Evolutionary conservation across 2,329 filamentous ascomycete species (phyloP).

Genomic region (Paecilomyces dactylethromorphus): DNA sequence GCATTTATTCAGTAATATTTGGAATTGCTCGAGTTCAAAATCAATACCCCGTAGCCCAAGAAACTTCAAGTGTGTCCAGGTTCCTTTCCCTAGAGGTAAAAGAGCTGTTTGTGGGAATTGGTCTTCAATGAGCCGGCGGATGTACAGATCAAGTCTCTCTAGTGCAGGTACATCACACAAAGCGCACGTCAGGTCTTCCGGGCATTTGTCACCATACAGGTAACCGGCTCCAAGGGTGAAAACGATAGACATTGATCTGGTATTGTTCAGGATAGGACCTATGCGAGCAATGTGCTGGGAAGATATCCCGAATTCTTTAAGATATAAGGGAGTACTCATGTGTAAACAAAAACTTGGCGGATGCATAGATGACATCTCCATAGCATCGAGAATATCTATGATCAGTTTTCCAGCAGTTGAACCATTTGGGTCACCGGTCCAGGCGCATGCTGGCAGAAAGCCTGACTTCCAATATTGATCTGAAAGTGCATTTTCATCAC

Average conservation of each 20-base stretch:
- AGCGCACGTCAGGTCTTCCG: background rate
- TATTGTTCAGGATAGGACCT: background rate
- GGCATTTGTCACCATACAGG: background rate
- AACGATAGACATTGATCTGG: background rate
- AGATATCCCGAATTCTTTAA: background rate
- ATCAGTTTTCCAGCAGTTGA: background rate
- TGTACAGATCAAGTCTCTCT: background rate
- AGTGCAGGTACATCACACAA: background rate
- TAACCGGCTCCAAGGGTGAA: background rate
- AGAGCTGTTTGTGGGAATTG: background rate
- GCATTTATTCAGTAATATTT: background rate
- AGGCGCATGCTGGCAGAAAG: background rate
- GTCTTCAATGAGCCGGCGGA: too few relatives aligned
- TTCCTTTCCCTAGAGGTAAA: background rate
- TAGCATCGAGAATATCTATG: background rate
- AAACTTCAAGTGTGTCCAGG: background rate
- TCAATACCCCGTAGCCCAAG: accelerated
- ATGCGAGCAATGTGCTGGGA: background rate
- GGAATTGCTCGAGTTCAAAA: background rate
- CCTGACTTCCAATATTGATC: background rate
- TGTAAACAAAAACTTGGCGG: background rate
- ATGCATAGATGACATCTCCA: background rate
- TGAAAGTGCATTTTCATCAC: background rate
- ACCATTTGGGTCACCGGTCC: background rate
- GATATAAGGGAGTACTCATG: background rate